Evolutionary conservation across 306 rosid species (phyloP), one percentile per base, ranked within the genome.

Genomic region (Sicyos edulis): DNA sequence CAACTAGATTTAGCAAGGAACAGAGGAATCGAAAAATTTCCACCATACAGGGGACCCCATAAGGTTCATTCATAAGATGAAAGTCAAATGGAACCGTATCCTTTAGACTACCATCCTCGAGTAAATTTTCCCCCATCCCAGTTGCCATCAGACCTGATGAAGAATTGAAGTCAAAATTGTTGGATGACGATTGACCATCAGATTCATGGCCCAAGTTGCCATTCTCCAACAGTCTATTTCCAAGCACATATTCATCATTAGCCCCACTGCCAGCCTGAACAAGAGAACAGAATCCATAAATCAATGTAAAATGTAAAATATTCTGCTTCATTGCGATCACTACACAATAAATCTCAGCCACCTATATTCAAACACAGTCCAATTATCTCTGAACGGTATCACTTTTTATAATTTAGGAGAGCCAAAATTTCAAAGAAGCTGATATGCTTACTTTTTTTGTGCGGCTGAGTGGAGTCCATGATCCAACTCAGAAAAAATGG

Each of bases 11-110:
- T 78, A 91, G 83, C 87, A 89, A 81, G 78, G 96, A 89, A 75
- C 99, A 95, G 54, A 95, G 85, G 78, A 88, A 91, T 76, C 88
- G 88, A 80, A 95, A 91, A 80, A 89, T 89, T 81, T 95, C 97
- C 84, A 95, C 92, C 99, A 95, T 95, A 87, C 99, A 91, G 57
- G 99, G 92, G 67, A 88, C 97, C 71, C 99, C 99, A 58, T 85
- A 93, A 16, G 97, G 99, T 79, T 86, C 98, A 62, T 88, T 86
- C 96, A 88, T 88, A 21, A 84, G 87, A 83, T 87, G 96, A 72
- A 78, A 58, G 70, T 88, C 96, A 80, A 83, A 86, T n/a, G 87
- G 82, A 68, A 73, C 89, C 53, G 87, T 57, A 24, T 88, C 93
- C 86, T 85, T 88, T 76, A 82, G 87, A 15, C 76, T 76, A 71